These are phyloP conservation scores for Coprinopsis sp. DNA, from an alignment of 768 basidiomycete genomes.

Conservation along the genomic window DNA sequence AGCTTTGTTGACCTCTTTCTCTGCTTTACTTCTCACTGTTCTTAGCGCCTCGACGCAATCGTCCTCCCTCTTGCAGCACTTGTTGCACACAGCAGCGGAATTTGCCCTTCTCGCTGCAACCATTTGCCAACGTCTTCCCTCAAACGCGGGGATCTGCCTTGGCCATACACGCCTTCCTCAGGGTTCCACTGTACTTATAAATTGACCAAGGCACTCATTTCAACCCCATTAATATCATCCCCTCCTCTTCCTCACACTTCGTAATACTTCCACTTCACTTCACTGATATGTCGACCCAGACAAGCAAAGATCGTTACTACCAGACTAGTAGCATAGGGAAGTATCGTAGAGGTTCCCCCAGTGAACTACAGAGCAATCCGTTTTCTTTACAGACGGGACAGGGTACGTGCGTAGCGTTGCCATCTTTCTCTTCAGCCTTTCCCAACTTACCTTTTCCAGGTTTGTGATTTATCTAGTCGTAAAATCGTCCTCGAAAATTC, in stretches of 20 bases:
- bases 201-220: slow-evolving; percentile 7
- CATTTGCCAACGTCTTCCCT: slow-evolving; percentile 35
- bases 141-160: slow-evolving; percentile 45
- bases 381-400: slow-evolving; percentile 72
- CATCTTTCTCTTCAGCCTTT: slow-evolving; percentile 80
- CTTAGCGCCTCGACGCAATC: slow-evolving; percentile 18
- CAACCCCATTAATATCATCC: slow-evolving; percentile 38
- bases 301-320: slow-evolving; percentile 68
- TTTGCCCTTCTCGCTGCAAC: slow-evolving; percentile 38
- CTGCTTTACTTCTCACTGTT: slow-evolving; percentile 25
- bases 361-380: slow-evolving; percentile 54
- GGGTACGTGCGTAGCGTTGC: slow-evolving; percentile 87
- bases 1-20: slow-evolving; percentile 30
- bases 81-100: slow-evolving; percentile 30
- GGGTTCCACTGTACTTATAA: slow-evolving; percentile 6
- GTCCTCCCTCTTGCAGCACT: slow-evolving; percentile 25
- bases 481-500: slow-evolving; percentile 48
- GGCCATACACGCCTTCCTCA: slow-evolving; percentile 39
- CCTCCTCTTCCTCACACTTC: slow-evolving; percentile 48
- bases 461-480: slow-evolving; percentile 63
- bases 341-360: slow-evolving; percentile 66
- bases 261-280: slow-evolving; percentile 52
- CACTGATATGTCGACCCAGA: slow-evolving; percentile 61
- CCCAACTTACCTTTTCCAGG: slow-evolving; percentile 89
- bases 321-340: slow-evolving; percentile 55